These are phyloP conservation scores for Epichloe glyceriae DNA, from an alignment of 2,329 filamentous ascomycete species.

Conservation along the genomic window DNA sequence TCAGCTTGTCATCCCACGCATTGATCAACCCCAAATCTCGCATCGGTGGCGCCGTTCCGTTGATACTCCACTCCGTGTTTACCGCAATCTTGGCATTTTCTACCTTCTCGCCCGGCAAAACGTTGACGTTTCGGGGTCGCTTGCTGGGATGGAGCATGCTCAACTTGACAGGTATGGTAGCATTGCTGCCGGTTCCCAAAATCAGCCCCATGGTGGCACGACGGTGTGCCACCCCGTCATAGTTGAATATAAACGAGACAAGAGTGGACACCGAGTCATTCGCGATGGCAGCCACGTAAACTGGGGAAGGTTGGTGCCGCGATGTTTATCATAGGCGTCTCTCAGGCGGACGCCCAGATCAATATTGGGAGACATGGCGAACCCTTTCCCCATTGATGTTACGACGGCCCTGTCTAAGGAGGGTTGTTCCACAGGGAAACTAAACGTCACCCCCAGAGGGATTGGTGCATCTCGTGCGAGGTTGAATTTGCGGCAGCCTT, in stretches of 20 bases:
- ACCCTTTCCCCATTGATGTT: constrained; percentile 60
- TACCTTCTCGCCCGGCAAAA: constrained; percentile 30
- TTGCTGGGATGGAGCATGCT: constrained; percentile 52
- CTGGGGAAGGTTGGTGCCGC: constrained; percentile 40
- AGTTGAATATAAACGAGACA: constrained; percentile 62
- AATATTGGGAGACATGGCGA: constrained; percentile 46
- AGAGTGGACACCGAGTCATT: constrained; percentile 74
- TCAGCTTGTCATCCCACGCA: constrained; percentile 56
- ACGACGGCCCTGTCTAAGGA: constrained; percentile 49
- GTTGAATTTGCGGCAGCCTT: constrained; percentile 33
- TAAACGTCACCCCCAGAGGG: constrained; percentile 57
- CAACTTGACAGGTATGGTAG: constrained; percentile 60
- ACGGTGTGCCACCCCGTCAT: constrained; percentile 45
- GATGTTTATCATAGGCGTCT: constrained; percentile 43
- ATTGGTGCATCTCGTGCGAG: constrained; percentile 33
- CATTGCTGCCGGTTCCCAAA: constrained; percentile 70
- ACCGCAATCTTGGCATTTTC: constrained; percentile 56
- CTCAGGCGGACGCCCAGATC: constrained; percentile 48
- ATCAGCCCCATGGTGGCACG: constrained; percentile 69
- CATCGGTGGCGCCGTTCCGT: constrained; percentile 57
- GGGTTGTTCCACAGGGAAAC: constrained; percentile 55
- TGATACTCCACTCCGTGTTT: constrained; percentile 78
- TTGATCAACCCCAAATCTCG: constrained; percentile 50
- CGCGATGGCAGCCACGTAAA: constrained; percentile 63
- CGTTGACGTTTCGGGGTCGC: constrained; percentile 33